Conservation (phyloP, 2,329 filamentous ascomycete genomes). For the Botryotinia globosa region DNA sequence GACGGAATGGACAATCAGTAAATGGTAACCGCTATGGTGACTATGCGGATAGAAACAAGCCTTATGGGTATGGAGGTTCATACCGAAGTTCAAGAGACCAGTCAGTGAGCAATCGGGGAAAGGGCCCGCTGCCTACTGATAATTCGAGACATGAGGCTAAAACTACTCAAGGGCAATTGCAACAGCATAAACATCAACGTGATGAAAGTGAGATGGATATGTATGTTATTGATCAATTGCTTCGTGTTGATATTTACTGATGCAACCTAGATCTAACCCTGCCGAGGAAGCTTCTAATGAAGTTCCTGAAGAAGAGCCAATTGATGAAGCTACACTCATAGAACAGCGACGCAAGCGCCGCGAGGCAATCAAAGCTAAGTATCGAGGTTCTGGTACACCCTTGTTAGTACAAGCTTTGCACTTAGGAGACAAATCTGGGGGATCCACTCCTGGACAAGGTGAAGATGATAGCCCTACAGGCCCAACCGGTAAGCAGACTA, state of each 20-base stretch:
- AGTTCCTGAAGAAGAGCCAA: slow-evolving; percentile 51
- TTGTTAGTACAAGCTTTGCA: slow-evolving; percentile 64
- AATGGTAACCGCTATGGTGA: slow-evolving; percentile 27
- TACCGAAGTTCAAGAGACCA: slow-evolving; percentile 53
- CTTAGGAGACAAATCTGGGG: slow-evolving; percentile 38
- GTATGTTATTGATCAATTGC: slow-evolving; percentile 32
- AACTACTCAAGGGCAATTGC: slow-evolving; percentile 59
- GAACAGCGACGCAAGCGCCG: slow-evolving; percentile 81
- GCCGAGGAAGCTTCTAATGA: slow-evolving; percentile 42
- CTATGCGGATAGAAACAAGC: slow-evolving; percentile 27
- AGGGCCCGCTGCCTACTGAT: slow-evolving; percentile 57
- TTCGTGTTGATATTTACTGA: slow-evolving; percentile 23
- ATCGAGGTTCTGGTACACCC: slow-evolving; percentile 66
- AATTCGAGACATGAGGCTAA: slow-evolving; percentile 64
- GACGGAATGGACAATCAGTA: slow-evolving; percentile 25
- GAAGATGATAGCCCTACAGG: slow-evolving; percentile 30
- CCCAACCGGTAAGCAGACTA: slow-evolving; percentile 40
- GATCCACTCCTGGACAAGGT: slow-evolving; percentile 33
- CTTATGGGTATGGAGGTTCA: slow-evolving; percentile 42
- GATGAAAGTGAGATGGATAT: slow-evolving; percentile 42
- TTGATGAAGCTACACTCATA: slow-evolving; percentile 80
- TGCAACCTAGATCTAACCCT: slow-evolving; percentile 24
- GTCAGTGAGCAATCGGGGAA: slow-evolving; percentile 63
- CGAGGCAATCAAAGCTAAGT: slow-evolving; percentile 82
- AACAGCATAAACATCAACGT: slow-evolving; percentile 45